Percentiles rank a stretch among this genome's conserved stretches.
Conservation (phyloP, 2,329 filamentous ascomycete species). For the Thelonectria blattea region DNA sequence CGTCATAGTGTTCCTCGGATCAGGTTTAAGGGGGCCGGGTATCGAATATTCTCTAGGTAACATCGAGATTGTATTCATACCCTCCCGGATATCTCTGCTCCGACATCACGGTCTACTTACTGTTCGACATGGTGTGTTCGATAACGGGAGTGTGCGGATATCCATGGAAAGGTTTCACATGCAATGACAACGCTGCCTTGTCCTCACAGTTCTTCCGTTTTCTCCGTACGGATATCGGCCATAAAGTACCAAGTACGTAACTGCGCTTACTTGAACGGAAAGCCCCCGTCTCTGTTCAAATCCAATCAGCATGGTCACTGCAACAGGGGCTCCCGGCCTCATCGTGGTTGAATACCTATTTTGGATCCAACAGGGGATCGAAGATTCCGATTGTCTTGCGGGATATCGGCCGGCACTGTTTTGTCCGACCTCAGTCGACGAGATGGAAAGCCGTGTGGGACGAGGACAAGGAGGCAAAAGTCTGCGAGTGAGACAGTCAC, state of each 20-base stretch:
- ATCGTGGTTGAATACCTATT: conserved; percentile 3
- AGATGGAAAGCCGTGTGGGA: neutral
- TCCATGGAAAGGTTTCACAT: too few relatives aligned
- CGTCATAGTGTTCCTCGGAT: neutral
- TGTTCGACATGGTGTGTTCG: neutral
- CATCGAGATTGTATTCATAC: neutral
- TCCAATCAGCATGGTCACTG: conserved; percentile 8
- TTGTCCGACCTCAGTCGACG: conserved; percentile 1
- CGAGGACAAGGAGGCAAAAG: neutral
- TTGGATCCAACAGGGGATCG: conserved; percentile 14
- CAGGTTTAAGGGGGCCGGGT: conserved; percentile 14
- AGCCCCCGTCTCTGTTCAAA: neutral
- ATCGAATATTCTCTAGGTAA: conserved; percentile 19
- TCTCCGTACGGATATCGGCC: neutral
- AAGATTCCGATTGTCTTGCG: conserved; percentile 3
- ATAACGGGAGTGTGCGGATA: too few relatives aligned
- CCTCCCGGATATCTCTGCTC: neutral
- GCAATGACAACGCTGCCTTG: neutral
- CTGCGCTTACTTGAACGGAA: neutral
- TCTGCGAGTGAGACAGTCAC: neutral
- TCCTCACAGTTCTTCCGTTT: neutral
- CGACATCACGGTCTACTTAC: neutral
- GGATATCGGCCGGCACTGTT: conserved; percentile 15
- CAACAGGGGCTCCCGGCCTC: conserved; percentile 18
- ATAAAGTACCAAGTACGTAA: neutral